These are phyloP conservation scores for Trametes sp. DNA, from an alignment of 1,284 basidiomycete genomes.

Conservation along the genomic window DNA sequence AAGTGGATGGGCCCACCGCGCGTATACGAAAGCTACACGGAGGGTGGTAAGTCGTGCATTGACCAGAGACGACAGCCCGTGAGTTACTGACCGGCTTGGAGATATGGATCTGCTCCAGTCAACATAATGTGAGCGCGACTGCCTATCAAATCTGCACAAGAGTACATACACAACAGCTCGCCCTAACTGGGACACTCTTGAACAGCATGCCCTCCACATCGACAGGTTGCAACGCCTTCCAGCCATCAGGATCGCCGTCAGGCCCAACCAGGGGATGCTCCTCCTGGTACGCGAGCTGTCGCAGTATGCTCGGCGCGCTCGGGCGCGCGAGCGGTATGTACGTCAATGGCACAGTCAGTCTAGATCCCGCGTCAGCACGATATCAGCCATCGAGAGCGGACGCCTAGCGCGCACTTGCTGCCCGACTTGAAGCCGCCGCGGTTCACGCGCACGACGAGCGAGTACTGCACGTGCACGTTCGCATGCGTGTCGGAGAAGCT, in stretches of 20 bases:
- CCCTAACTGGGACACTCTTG: conserved; percentile 41
- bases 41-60: too few species aligned
- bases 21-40: conserved; percentile 35
- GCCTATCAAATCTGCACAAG: too few species aligned
- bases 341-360: conserved; percentile 41
- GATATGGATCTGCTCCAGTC: conserved; percentile 36
- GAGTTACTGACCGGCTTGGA: conserved; percentile 32
- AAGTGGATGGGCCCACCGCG: conserved; percentile 35
- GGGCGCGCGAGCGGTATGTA: conserved; percentile 52
- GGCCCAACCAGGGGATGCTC: conserved; percentile 51
- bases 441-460: conserved; percentile 54
- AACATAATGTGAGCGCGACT: too few species aligned
- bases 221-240: conserved; percentile 50
- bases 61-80: background rate
- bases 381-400: background rate
- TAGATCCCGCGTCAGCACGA: conserved; percentile 13
- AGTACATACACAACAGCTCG: conserved; percentile 27
- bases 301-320: conserved; percentile 53
- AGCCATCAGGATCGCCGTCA: conserved; percentile 55
- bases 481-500: conserved; percentile 55
- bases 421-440: conserved; percentile 47
- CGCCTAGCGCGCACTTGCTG: conserved; percentile 33
- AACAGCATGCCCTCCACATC: conserved; percentile 53
- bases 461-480: conserved; percentile 58
- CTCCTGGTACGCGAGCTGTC: conserved; percentile 55